Percentiles rank a stretch among this genome's conserved stretches.
Conservation (phyloP, 768 basidiomycete genomes). For the Collybia nuda region DNA sequence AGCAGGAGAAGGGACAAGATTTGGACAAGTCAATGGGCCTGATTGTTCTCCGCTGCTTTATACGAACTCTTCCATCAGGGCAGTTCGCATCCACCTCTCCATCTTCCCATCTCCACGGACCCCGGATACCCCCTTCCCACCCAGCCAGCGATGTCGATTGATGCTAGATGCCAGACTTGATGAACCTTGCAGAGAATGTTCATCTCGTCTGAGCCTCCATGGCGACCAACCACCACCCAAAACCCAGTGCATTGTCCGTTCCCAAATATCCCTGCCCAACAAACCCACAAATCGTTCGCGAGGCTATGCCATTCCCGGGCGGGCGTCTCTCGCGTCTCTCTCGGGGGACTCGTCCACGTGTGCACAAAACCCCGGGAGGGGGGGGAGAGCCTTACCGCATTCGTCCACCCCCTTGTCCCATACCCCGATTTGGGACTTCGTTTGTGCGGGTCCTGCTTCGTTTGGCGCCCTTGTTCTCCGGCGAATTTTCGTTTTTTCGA, state of each 20-base stretch:
- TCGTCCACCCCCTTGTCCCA: slow-evolving; percentile 13
- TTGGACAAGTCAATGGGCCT: slow-evolving; percentile 1
- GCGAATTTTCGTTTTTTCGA: too few relatives aligned
- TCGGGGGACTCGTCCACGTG: neutral
- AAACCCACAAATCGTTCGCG: too few relatives aligned
- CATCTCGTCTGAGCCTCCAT: neutral
- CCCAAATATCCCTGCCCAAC: too few relatives aligned
- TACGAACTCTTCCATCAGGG: slow-evolving; percentile 12
- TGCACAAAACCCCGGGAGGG: neutral
- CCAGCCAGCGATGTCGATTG: neutral
- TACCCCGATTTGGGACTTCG: slow-evolving; percentile 14
- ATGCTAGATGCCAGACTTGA: too few relatives aligned
- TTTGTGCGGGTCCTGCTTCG: slow-evolving; percentile 11
- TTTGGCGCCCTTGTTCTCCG: slow-evolving; percentile 17
- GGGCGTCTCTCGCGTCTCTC: neutral
- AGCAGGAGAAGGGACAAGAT: too few relatives aligned
- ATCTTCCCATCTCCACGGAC: slow-evolving; percentile 4
- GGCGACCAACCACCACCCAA: too few relatives aligned
- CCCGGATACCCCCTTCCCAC: slow-evolving; percentile 7
- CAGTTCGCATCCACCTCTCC: neutral
- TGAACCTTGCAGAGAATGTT: too few relatives aligned
- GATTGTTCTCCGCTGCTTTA: slow-evolving; percentile 20
- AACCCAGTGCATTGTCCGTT: too few relatives aligned
- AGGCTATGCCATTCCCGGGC: slow-evolving; percentile 3
- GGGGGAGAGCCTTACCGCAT: slow-evolving; percentile 5